These are phyloP conservation scores for Mycena citricolor DNA, from an alignment of 1,284 basidiomycete genomes.

Conservation along the genomic window DNA sequence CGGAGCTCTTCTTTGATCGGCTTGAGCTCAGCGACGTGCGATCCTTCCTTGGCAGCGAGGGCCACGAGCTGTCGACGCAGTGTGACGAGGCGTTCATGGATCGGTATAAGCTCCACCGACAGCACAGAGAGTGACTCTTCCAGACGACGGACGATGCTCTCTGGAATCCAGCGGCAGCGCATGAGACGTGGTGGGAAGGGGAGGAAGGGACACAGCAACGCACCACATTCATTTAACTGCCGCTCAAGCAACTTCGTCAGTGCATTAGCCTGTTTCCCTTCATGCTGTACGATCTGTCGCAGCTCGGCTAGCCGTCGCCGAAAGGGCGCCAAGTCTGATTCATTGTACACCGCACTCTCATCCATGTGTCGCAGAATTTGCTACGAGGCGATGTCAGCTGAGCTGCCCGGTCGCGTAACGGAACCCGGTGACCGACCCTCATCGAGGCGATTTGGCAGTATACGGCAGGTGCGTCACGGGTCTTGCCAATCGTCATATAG, in stretches of 20 bases:
- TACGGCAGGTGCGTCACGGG: slow-evolving; percentile 86
- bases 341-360: slow-evolving; percentile 91
- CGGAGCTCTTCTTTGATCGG: slow-evolving; percentile 90
- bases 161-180: slow-evolving; percentile 53
- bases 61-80: slow-evolving; percentile 89
- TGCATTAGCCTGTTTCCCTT: slow-evolving; percentile 73
- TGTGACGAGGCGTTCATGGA: slow-evolving; percentile 87
- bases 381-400: slow-evolving; percentile 44
- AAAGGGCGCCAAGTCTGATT: slow-evolving; percentile 85
- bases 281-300: slow-evolving; percentile 79
- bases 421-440: slow-evolving; percentile 62
- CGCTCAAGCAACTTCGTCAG: slow-evolving; percentile 89
- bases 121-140: slow-evolving; percentile 85
- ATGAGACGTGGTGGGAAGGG: too few species aligned
- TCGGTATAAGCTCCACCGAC: slow-evolving; percentile 83
- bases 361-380: slow-evolving; percentile 94
- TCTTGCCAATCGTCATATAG: slow-evolving; percentile 93
- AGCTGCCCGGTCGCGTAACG: slow-evolving; percentile 13
- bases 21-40: slow-evolving; percentile 86
- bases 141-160: slow-evolving; percentile 73
- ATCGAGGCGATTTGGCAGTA: slow-evolving; percentile 95
- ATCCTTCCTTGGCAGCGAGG: slow-evolving; percentile 84
- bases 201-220: slow-evolving; percentile 34
- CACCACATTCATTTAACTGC: slow-evolving; percentile 91
- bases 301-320: slow-evolving; percentile 77